Evolutionary conservation across 257 asterid species (phyloP).

Genomic region (Nicotiana knightiana): DNA sequence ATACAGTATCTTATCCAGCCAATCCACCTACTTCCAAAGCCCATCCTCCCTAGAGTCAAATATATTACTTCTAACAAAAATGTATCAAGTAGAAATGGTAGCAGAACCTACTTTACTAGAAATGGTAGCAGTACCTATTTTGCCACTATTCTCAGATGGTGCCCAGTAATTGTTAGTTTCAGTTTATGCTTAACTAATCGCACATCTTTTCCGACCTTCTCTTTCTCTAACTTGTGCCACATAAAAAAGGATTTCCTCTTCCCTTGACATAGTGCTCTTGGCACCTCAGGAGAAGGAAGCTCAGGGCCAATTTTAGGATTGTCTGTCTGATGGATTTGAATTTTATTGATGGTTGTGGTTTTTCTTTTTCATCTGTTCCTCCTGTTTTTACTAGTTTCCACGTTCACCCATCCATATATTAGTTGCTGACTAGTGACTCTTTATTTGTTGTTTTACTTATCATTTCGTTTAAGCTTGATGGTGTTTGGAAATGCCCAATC

Average conservation of each 20-base stretch:
- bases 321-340: background rate
- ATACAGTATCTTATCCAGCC: too few species aligned
- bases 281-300: background rate
- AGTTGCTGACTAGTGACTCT: background rate
- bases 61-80: background rate
- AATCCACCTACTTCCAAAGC: too few species aligned
- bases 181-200: background rate
- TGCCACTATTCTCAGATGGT: background rate
- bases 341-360: background rate
- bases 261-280: background rate
- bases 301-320: background rate
- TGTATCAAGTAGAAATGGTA: background rate
- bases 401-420: constrained; percentile 1
- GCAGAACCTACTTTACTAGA: background rate
- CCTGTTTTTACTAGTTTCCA: background rate
- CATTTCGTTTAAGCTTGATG: background rate
- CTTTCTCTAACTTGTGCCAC: background rate
- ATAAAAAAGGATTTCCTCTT: background rate
- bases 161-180: background rate
- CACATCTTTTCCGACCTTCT: background rate
- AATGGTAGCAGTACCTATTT: background rate
- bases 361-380: background rate
- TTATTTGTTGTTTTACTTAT: background rate
- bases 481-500: constrained; percentile 4
- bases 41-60: background rate